Conservation (phyloP, 2,329 filamentous ascomycete species). For the Trichoderma harzianum region DNA sequence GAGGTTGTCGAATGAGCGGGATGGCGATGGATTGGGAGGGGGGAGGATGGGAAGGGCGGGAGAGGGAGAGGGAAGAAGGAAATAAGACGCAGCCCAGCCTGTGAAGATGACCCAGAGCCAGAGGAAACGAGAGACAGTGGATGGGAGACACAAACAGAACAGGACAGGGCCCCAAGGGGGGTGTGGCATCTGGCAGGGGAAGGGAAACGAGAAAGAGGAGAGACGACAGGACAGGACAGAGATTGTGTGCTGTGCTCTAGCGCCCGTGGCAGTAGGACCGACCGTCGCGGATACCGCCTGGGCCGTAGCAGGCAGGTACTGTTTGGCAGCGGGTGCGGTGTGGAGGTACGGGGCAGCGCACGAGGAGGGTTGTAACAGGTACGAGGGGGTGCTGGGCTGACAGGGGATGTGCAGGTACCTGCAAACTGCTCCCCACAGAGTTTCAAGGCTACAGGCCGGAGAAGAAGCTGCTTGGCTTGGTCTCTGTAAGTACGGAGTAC, state of each 20-base stretch:
- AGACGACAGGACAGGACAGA: slow-evolving; percentile 12
- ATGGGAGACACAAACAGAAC: slow-evolving; percentile 32
- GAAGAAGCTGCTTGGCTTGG: background rate
- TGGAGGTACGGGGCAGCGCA: background rate
- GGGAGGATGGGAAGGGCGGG: slow-evolving; percentile 28
- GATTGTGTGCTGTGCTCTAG: slow-evolving; percentile 5
- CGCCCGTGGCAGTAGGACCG: slow-evolving; percentile 3
- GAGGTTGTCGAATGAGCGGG: slow-evolving; percentile 20
- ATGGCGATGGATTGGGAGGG: slow-evolving; percentile 31
- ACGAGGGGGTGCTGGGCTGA: background rate
- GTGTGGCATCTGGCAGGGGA: slow-evolving; percentile 20
- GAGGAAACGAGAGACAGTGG: slow-evolving; percentile 26
- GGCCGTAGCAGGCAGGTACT: background rate
- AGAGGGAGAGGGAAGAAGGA: slow-evolving; percentile 25
- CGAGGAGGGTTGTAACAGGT: background rate
- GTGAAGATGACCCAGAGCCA: slow-evolving; percentile 31
- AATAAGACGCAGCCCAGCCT: slow-evolving; percentile 23
- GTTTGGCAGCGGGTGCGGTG: background rate
- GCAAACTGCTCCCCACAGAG: slow-evolving; percentile 4
- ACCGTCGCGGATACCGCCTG: background rate
- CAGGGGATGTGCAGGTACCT: slow-evolving; percentile 5
- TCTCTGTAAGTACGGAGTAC: background rate
- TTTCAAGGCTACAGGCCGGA: background rate
- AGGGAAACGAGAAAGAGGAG: slow-evolving; percentile 16
- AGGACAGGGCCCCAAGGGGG: slow-evolving; percentile 21